A percentile compares a stretch with the other conserved stretches of the same genome.
Evolutionary conservation across 768 basidiomycete species (phyloP).

Genomic region (Lentinula sp.): DNA sequence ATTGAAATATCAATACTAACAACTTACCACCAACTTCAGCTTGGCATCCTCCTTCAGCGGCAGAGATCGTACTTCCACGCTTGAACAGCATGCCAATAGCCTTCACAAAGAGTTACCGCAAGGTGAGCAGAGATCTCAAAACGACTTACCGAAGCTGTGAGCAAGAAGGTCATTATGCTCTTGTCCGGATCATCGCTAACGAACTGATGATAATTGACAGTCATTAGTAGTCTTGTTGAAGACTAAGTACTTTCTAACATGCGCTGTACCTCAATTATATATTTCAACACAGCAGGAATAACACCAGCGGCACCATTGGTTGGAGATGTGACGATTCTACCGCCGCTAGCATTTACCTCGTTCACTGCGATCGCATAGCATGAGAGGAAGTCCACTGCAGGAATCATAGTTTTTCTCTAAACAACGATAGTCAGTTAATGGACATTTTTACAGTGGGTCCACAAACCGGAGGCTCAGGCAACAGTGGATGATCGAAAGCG

Average conservation of each 20-base stretch:
- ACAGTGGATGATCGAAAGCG: conserved; percentile 70
- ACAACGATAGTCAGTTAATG: background rate
- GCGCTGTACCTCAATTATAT: conserved; percentile 64
- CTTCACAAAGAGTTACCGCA: conserved; percentile 24
- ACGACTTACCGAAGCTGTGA: conserved; percentile 73
- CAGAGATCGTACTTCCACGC: conserved; percentile 93
- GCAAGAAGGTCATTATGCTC: conserved; percentile 80
- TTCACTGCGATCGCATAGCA: conserved; percentile 95
- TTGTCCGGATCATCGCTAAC: conserved; percentile 88
- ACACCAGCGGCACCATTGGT: conserved; percentile 94
- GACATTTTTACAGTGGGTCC: background rate
- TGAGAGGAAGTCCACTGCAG: conserved; percentile 89
- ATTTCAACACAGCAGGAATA: conserved; percentile 89
- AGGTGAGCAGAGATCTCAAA: background rate
- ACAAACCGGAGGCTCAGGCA: conserved; percentile 79
- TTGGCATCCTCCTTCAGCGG: conserved; percentile 93
- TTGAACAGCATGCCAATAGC: conserved; percentile 96
- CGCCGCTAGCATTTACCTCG: conserved; percentile 90
- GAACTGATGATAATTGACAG: conserved; percentile 42
- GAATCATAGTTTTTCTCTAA: conserved; percentile 81
- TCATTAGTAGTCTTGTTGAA: background rate
- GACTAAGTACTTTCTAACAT: background rate
- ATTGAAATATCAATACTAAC: background rate
- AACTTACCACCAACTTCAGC: conserved; percentile 87
- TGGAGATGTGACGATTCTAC: conserved; percentile 91